Evolutionary conservation across 78 protist species (phyloP).

Genomic region (Monocercomonoides exilis): DNA sequence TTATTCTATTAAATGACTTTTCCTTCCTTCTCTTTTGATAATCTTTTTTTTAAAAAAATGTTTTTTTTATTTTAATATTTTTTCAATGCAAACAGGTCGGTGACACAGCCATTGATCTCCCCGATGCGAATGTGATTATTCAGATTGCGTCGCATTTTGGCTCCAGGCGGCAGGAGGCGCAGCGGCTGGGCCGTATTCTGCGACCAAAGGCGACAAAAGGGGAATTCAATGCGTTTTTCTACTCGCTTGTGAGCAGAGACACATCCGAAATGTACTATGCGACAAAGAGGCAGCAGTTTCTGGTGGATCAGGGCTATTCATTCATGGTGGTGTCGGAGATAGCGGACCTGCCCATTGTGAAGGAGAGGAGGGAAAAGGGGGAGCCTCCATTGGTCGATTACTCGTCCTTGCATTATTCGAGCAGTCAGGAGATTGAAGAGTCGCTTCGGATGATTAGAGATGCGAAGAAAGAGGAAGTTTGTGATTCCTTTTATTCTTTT

Average conservation of each 20-base stretch:
- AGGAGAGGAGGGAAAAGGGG: no score
- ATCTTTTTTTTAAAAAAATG: no score
- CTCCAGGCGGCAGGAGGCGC: conserved; percentile 95
- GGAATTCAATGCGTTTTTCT: conserved; percentile 88
- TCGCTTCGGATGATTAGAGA: no score
- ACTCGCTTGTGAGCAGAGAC: conserved; percentile 82
- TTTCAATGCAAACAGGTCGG: conserved; percentile 55
- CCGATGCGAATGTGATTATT: conserved; percentile 89
- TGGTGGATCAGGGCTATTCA: conserved; percentile 62
- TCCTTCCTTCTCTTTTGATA: no score
- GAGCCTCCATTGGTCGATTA: no score
- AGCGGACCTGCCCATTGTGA: no score
- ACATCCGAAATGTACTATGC: conserved; percentile 86
- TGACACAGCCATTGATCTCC: conserved; percentile 91
- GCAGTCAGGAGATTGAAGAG: no score
- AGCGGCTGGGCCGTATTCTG: conserved; percentile 95
- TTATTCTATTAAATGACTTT: neutral
- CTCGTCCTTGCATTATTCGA: no score
- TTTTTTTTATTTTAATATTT: neutral
- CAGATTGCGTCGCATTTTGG: conserved; percentile 90
- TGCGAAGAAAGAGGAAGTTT: no score
- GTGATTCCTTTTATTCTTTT: no score
- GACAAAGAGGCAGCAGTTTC: conserved; percentile 88
- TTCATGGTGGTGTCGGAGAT: no score
- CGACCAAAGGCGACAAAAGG: conserved; percentile 64